These are phyloP conservation scores for Yamadazyma spencermartinsiae DNA, from an alignment of 1,139 yeast species.

Conservation along the genomic window DNA sequence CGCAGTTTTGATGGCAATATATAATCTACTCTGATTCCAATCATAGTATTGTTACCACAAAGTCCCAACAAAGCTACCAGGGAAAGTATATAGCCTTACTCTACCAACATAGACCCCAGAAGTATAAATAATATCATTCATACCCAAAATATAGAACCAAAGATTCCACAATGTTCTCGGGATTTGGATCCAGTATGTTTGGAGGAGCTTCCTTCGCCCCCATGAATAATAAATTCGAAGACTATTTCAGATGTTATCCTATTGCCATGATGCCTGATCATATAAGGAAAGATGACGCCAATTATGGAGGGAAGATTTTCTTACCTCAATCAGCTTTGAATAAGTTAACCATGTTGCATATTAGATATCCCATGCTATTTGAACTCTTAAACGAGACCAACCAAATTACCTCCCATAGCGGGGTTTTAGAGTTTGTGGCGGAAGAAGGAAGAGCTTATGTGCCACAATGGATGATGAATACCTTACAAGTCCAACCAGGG, in stretches of 20 bases:
- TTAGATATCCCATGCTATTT: conserved; percentile 94
- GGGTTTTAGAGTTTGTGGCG: conserved; percentile 94
- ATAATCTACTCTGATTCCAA: too few species aligned
- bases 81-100: too few species aligned
- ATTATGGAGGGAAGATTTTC: conserved; percentile 95
- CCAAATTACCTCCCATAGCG: conserved; percentile 69
- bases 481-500: conserved; percentile 74
- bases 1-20: not conserved
- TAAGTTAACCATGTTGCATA: conserved; percentile 80
- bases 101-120: too few species aligned
- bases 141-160: not conserved
- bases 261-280: conserved; percentile 87
- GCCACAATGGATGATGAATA: conserved; percentile 96
- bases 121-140: not conserved
- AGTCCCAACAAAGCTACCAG: too few species aligned
- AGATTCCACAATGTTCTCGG: conserved; percentile 37
- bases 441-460: conserved; percentile 95
- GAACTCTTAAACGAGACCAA: conserved; percentile 71
- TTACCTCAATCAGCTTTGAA: conserved; percentile 91
- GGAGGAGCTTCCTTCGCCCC: conserved; percentile 35
- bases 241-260: conserved; percentile 90
- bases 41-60: too few species aligned
- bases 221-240: conserved; percentile 54
- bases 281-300: conserved; percentile 75
- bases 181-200: conserved; percentile 44